phyloP scores from a whole-genome alignment of 306 rosid species.

The Canavalia ensiformis region DNA sequence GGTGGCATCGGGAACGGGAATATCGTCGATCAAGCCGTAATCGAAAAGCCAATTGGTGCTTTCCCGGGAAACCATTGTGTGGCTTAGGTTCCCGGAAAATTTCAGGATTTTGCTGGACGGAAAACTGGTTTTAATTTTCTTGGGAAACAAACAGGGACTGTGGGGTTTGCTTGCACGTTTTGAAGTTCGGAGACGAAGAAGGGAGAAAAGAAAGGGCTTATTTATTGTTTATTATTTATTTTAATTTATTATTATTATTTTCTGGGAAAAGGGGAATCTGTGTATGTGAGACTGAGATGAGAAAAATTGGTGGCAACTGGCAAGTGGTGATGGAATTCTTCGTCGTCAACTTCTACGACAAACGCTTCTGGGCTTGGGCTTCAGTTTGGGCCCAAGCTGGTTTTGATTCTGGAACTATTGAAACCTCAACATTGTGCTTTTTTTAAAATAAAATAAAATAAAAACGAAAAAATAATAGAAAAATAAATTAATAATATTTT shows the following conservation, averaged over 20 bases:
- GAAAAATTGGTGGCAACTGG: conserved; percentile 41
- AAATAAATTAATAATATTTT: no score
- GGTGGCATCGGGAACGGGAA: conserved; percentile 65
- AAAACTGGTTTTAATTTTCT: conserved; percentile 14
- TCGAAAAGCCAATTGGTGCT: conserved; percentile 86
- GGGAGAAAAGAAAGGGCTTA: neutral
- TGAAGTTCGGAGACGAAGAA: neutral
- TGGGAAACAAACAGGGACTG: conserved; percentile 43
- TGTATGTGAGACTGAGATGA: conserved; percentile 17
- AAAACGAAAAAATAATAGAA: no score
- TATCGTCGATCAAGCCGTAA: conserved; percentile 80
- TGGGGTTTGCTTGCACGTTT: conserved; percentile 42
- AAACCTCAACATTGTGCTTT: neutral
- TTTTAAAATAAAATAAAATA: no score
- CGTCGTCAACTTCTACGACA: conserved; percentile 34
- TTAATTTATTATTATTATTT: neutral
- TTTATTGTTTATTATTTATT: neutral
- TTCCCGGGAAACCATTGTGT: conserved; percentile 90
- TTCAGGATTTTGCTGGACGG: conserved; percentile 38
- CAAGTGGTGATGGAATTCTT: conserved; percentile 32
- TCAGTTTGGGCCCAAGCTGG: neutral
- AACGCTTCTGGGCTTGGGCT: neutral
- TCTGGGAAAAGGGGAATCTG: conserved; percentile 39
- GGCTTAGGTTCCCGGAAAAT: conserved; percentile 52
- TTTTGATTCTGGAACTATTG: neutral